Evolutionary conservation across 139 green algal species (phyloP).

Genomic region (Zygnema cylindricum): DNA sequence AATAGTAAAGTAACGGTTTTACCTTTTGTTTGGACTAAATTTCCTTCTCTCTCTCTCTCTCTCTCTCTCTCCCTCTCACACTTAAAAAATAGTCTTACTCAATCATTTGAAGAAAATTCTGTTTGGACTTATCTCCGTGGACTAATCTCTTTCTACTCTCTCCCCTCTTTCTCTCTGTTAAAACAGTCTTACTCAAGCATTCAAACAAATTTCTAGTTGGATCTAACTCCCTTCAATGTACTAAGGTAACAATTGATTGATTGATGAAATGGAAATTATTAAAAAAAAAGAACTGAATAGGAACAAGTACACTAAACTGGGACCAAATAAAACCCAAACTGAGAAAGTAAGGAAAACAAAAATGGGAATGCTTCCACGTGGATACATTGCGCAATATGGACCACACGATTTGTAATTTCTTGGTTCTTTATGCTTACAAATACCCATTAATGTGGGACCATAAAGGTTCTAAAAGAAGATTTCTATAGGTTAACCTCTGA

Average conservation of each 20-base stretch:
- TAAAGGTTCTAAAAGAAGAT: too few relatives aligned
- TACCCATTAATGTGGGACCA: too few relatives aligned
- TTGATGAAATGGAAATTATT: background rate
- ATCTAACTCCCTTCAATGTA: background rate
- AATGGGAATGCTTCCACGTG: too few relatives aligned
- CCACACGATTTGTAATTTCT: too few relatives aligned
- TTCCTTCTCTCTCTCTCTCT: slow-evolving; percentile 3
- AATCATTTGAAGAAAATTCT: too few relatives aligned
- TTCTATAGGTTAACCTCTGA: too few relatives aligned
- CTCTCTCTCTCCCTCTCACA: slow-evolving; percentile 5
- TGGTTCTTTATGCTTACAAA: too few relatives aligned
- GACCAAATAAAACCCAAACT: too few relatives aligned
- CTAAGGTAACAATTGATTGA: background rate
- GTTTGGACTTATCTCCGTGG: background rate
- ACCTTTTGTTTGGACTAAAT: background rate
- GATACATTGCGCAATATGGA: too few relatives aligned
- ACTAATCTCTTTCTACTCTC: background rate
- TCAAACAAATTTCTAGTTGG: background rate
- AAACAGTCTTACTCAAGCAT: background rate
- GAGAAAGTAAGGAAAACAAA: too few relatives aligned
- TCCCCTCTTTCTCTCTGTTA: background rate
- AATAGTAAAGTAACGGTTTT: slow-evolving; percentile 1
- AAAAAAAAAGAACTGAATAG: too few relatives aligned
- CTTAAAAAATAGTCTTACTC: background rate
- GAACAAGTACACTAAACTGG: too few relatives aligned